Evolutionary conservation across 495 filamentous ascomycete species (phyloP), one percentile per base, ranked within the genome.

Genomic region (Penicillium tannophilum): DNA sequence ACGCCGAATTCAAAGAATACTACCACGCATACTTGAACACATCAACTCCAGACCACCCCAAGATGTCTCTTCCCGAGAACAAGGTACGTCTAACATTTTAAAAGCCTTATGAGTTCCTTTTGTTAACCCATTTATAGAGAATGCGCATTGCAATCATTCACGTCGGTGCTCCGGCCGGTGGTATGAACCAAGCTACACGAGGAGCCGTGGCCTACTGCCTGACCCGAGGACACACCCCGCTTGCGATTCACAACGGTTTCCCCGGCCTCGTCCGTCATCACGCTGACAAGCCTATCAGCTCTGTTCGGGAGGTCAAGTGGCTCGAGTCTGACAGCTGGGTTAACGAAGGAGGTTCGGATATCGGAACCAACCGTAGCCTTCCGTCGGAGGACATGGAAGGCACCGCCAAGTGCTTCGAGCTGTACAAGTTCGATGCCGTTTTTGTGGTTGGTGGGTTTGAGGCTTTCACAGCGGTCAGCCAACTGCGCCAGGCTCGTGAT

Each of bases 361-460:
- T 99, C 64, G 95, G 95, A 52, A 98, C 93, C 1, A 99, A 99
- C 79, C 91, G 95, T 45, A 91, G 89, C 59, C 82, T 98, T 4
- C 95, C 95, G 0, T 83, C 82, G 26, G 92, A 92, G 33, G 89
- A 90, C 58, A 86, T 96, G 68, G 87, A 88, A 54, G 86, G 80
- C 52, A 89, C 93, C n/a, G 93, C 95, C 39, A 82, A 85, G 59
- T 86, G 90, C 66, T 95, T 99, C 70, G 84, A 90, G 62, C 79
- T 87, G 54, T 94, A 95, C 78, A 84, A 88, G 50, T 91, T 99
- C 63, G 90, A 99, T 57, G 95, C 88, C 1, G 77, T 99, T 1
- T 94, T 97, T 69, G 83, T 97, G 46, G 86, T 98, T 46, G 95
- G 95, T 66, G 95, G 95, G 3, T 99, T 99, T 63, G 95, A 99